Conservation (phyloP, 2,329 filamentous ascomycete genomes). For the Calonectria pseudoturangicola region DNA sequence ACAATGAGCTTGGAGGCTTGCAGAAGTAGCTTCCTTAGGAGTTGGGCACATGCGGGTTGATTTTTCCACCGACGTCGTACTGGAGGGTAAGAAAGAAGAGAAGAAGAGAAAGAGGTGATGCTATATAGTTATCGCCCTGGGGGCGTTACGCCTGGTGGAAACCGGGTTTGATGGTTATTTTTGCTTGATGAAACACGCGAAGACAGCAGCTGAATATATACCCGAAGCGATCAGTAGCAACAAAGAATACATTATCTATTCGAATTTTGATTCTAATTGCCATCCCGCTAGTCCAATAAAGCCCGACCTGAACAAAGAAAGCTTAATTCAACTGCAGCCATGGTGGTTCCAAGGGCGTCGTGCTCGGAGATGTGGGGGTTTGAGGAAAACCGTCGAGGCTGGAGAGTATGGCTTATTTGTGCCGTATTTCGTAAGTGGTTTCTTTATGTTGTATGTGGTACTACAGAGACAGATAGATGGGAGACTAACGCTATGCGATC, state of each 20-base stretch:
- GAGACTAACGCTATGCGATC: not conserved
- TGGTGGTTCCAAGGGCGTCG: constrained; percentile 38
- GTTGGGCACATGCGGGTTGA: constrained; percentile 7
- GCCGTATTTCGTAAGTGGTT: constrained; percentile 44
- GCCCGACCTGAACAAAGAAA: not conserved
- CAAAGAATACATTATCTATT: not conserved
- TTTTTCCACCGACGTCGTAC: not conserved
- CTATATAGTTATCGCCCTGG: constrained; percentile 11
- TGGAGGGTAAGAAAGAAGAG: not conserved
- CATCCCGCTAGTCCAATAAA: not conserved
- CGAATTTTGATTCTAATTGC: not conserved
- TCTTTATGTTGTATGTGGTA: not conserved
- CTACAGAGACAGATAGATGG: no score
- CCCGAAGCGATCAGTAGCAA: not conserved
- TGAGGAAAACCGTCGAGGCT: constrained; percentile 42
- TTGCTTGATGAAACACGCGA: not conserved
- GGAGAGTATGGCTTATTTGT: constrained; percentile 45
- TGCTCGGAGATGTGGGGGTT: constrained; percentile 46
- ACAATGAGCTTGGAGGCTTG: not conserved
- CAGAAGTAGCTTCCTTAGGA: not conserved
- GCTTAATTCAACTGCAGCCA: not conserved
- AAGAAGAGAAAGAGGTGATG: not conserved
- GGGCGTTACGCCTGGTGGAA: not conserved
- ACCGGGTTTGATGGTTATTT: not conserved
- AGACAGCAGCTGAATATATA: not conserved